Conservation (phyloP, 441 rosid species). For the Monsonia emarginata region DNA sequence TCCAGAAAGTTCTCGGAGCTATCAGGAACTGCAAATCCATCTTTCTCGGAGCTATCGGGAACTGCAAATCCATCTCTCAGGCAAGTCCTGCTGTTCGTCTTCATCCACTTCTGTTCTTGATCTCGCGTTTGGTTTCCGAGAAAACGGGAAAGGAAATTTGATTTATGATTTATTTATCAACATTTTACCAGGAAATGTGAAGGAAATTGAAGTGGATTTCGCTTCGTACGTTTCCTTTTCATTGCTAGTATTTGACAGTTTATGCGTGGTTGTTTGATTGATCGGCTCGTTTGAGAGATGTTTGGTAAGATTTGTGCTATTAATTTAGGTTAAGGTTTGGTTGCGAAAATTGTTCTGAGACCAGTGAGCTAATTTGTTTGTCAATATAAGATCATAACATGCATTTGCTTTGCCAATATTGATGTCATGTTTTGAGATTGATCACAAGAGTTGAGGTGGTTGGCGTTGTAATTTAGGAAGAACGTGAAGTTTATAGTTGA, state of each 20-base stretch:
- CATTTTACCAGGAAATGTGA: background rate
- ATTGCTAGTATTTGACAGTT: background rate
- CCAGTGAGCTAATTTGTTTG: background rate
- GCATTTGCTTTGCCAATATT: background rate
- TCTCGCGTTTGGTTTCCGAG: constrained; percentile 7
- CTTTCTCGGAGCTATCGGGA: background rate
- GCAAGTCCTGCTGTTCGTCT: background rate
- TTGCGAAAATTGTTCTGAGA: background rate
- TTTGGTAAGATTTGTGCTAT: background rate
- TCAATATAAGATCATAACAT: background rate
- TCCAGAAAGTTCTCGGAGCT: background rate
- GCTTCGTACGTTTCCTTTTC: background rate
- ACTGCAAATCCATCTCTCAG: background rate
- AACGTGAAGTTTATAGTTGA: no score
- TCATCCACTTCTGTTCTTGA: background rate
- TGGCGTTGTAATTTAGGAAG: no score
- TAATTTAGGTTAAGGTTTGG: background rate
- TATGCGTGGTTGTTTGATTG: background rate
- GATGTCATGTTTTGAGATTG: background rate
- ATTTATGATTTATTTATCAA: no score
- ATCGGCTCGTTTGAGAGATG: background rate
- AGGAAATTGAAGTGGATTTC: background rate
- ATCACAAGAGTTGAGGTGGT: no score
- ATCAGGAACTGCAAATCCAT: background rate
- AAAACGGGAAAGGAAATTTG: background rate